A percentile compares a stretch with the other conserved stretches of the same genome.
phyloP scores from a whole-genome alignment of 257 asterid genomes.

The Paulownia fortunei region DNA sequence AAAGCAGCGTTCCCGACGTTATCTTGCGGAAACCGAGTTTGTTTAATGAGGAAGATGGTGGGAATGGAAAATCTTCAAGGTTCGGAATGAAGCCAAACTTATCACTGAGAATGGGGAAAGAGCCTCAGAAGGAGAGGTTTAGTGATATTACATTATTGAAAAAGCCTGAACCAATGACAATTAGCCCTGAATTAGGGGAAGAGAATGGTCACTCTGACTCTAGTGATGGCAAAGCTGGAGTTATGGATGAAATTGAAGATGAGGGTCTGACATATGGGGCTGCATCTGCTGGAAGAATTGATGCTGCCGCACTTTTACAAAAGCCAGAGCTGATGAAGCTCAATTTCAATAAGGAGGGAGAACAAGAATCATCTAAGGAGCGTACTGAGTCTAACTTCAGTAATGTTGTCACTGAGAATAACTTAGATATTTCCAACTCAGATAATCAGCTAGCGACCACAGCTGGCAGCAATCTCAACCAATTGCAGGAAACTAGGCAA shows the following conservation, averaged over 20 bases:
- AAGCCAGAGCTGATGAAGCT: slow-evolving; percentile 50
- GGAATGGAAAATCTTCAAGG: slow-evolving; percentile 48
- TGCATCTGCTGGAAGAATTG: slow-evolving; percentile 30
- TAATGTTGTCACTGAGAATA: slow-evolving; percentile 25
- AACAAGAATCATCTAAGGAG: slow-evolving; percentile 42
- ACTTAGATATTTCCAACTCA: slow-evolving; percentile 27
- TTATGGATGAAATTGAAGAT: slow-evolving; percentile 31
- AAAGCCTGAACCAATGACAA: slow-evolving; percentile 64
- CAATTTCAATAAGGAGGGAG: slow-evolving; percentile 44
- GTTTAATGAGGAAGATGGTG: slow-evolving; percentile 55
- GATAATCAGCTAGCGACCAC: slow-evolving; percentile 26
- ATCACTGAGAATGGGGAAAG: slow-evolving; percentile 68
- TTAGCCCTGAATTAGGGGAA: slow-evolving; percentile 33
- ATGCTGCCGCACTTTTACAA: slow-evolving; percentile 40
- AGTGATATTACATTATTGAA: slow-evolving; percentile 76
- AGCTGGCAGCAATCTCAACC: slow-evolving; percentile 13
- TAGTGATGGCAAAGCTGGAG: slow-evolving; percentile 33
- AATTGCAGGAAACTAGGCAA: slow-evolving; percentile 31
- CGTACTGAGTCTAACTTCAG: slow-evolving; percentile 34
- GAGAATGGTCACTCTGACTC: slow-evolving; percentile 35
- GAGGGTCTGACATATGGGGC: slow-evolving; percentile 19
- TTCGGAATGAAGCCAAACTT: slow-evolving; percentile 75
- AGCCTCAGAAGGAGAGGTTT: slow-evolving; percentile 61
- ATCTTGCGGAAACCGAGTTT: slow-evolving; percentile 75
- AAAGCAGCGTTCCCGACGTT: slow-evolving; percentile 74